Base-by-base conservation (phyloP, 257 asterid genomes). In the Coffea canephora region DNA sequence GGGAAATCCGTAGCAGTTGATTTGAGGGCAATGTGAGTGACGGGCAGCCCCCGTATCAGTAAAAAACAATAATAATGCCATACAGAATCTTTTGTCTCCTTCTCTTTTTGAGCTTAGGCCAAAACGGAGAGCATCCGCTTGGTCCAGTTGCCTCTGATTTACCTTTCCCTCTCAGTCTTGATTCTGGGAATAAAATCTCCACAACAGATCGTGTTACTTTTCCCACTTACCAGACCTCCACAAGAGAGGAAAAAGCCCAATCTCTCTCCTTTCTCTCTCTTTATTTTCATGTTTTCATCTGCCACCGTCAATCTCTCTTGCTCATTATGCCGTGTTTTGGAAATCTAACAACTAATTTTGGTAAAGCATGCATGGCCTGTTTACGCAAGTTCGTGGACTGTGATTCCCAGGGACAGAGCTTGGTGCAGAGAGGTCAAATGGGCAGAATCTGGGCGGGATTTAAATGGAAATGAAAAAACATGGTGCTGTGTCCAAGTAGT, bases 101-200 rank as follows among this genome's bases (percentile, higher is more conserved):
- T 50, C 45, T 52, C 71, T 55, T 66, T 46, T 67, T 3, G 4
- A 34, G 66, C 36, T 64, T 50, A 50, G 70, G 82, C 74, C 66
- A 49, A 72, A 49, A 31, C 62, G 49, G 21, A 21, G 0, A 5
- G 80, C 23, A 11, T 50, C 74, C 66, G 48, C 8, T 73, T 65
- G 73, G n/a, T 19, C 54, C 75, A 6, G 61, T 69, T 69, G 74
- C 70, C 45, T 50, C 54, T 66, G 45, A 49, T 73, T 64, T 48
- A 31, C 31, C 73, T 41, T 48, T 18, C 18, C 46, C 16, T 25
- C 23, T 52, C 59, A 46, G 25, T 39, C 25, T 49, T 36, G 79
- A 74, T 74, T 78, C 81, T 27, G 14, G 57, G 78, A 75, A 69
- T 77, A 25, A 81, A 69, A 76, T 81, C 73, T 46, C 77, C 73